A percentile compares a stretch with the other conserved stretches of the same genome.
Conservation (phyloP, 2,329 filamentous ascomycete species). For the Penicillium digitatum region DNA sequence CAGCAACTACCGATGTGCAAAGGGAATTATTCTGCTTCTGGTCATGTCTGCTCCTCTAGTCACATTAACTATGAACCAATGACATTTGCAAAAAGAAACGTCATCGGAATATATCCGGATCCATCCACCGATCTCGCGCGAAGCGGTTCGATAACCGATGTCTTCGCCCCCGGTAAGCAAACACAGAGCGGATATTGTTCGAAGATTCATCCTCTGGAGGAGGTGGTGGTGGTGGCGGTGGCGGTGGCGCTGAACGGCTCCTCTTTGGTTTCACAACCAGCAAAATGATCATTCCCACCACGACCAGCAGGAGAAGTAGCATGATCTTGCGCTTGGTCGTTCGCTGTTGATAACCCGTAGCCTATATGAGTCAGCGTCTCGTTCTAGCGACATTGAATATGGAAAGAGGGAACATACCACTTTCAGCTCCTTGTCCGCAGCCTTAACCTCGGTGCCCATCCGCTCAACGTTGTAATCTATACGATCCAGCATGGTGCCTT, state of each 20-base stretch:
- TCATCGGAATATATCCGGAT: constrained; percentile 37
- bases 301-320: constrained; percentile 75
- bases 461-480: constrained; percentile 98
- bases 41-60: background rate
- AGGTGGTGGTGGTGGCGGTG: constrained; percentile 23
- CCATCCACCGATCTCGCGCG: constrained; percentile 31
- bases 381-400: background rate
- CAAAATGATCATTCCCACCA: constrained; percentile 82
- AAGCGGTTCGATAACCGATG: constrained; percentile 23
- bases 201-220: constrained; percentile 25
- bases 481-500: constrained; percentile 85
- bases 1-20: background rate
- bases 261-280: constrained; percentile 73
- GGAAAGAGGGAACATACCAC: constrained; percentile 49
- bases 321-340: constrained; percentile 91
- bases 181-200: constrained; percentile 21
- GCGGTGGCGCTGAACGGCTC: constrained; percentile 21
- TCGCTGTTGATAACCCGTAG: constrained; percentile 82
- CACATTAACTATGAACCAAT: constrained; percentile 9
- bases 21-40: background rate
- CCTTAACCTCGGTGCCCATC: constrained; percentile 91
- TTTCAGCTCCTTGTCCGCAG: constrained; percentile 84
- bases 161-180: constrained; percentile 22
- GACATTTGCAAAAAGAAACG: constrained; percentile 17
- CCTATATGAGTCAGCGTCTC: constrained; percentile 31